Conservation (phyloP, 2,329 filamentous ascomycete genomes). For the Cladobotryum mycophilum region DNA sequence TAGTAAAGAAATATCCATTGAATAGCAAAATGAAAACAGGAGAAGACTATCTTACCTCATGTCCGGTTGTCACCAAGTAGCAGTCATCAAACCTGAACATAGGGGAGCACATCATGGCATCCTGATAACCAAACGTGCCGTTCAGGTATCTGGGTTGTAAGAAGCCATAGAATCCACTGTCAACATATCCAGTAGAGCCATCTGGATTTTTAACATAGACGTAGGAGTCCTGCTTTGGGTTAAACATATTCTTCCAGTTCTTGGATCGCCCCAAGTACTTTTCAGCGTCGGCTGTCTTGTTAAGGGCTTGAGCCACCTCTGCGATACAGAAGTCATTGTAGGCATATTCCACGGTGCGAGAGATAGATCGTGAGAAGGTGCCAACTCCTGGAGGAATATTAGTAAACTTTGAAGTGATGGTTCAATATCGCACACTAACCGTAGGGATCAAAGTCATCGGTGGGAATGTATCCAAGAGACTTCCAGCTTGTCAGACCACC, state of each 20-base stretch:
- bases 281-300: conserved; percentile 41
- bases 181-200: conserved; percentile 5
- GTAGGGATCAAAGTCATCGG: conserved; percentile 57
- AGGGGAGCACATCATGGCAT: conserved; percentile 39
- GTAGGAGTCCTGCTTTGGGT: conserved; percentile 22
- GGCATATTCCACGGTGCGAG: conserved; percentile 70
- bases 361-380: conserved; percentile 61
- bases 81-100: conserved; percentile 39
- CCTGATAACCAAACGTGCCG: conserved; percentile 60
- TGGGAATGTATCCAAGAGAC: conserved; percentile 63
- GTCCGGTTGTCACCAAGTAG: conserved; percentile 18
- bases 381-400: conserved; percentile 35
- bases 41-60: conserved; percentile 11
- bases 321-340: conserved; percentile 73
- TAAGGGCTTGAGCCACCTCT: conserved; percentile 53
- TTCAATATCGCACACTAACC: conserved; percentile 26
- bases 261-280: conserved; percentile 56
- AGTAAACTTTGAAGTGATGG: too few relatives aligned
- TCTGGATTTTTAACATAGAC: conserved; percentile 5
- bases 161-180: conserved; percentile 46
- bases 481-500: conserved; percentile 70
- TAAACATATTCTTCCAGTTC: conserved; percentile 67
- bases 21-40: background rate
- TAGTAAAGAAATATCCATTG: background rate
- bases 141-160: conserved; percentile 62